phyloP scores from a whole-genome alignment of 371 early-diverging fungal species.

The Haplosporangium sp. region DNA sequence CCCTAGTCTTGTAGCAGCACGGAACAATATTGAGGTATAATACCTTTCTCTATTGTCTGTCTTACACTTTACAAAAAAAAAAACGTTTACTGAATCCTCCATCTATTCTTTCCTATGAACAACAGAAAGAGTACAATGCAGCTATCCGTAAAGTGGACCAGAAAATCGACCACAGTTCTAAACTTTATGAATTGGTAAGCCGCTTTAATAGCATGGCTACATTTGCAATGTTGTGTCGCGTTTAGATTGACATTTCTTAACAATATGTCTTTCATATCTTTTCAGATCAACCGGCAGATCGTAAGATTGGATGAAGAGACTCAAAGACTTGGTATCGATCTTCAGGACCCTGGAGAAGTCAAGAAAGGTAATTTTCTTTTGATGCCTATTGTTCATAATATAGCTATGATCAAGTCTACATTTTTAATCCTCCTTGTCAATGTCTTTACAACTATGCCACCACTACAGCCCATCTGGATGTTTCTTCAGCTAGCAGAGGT shows the following conservation, averaged over 20 bases:
- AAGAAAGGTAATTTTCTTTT: slow-evolving; percentile 41
- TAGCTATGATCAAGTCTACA: neutral
- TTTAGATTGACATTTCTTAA: no score
- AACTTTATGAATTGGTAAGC: slow-evolving; percentile 46
- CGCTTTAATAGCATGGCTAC: no score
- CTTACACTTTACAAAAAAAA: no score
- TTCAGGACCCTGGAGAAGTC: slow-evolving; percentile 44
- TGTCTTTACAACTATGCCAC: neutral
- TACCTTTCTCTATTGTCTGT: neutral
- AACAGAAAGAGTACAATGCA: slow-evolving; percentile 37
- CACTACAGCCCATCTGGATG: slow-evolving; percentile 25
- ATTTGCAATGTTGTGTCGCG: no score
- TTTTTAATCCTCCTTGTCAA: neutral
- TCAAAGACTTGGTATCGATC: slow-evolving; percentile 45
- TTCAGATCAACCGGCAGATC: slow-evolving; percentile 51
- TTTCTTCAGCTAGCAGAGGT: slow-evolving; percentile 40
- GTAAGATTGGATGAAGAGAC: slow-evolving; percentile 52
- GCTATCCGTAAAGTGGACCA: slow-evolving; percentile 52
- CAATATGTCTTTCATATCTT: no score
- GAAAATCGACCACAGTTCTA: slow-evolving; percentile 39
- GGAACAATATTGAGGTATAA: slow-evolving; percentile 43
- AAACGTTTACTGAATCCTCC: no score
- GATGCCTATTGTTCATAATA: no score
- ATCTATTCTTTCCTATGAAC: neutral
- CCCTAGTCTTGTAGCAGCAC: slow-evolving; percentile 30